Percentiles rank a stretch among this genome's conserved stretches.
These are phyloP conservation scores for Epichloe baconii DNA, from an alignment of 2,329 filamentous ascomycete species.

Conservation along the genomic window DNA sequence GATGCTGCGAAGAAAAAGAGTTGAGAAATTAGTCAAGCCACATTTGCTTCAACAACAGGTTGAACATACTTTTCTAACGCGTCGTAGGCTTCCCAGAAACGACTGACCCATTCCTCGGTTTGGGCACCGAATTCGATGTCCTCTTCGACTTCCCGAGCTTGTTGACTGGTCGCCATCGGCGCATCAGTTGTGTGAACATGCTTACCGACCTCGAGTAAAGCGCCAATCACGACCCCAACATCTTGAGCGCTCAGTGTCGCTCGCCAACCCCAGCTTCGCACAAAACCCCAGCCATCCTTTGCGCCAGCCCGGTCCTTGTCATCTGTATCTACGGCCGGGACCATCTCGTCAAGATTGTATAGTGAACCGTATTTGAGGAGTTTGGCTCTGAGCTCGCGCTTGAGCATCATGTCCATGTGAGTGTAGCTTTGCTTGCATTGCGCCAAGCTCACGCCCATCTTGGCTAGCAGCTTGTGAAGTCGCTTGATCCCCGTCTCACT, in stretches of 20 bases:
- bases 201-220: conserved; percentile 82
- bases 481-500: conserved; percentile 78
- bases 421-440: conserved; percentile 94
- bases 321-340: conserved; percentile 64
- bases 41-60: too few species aligned
- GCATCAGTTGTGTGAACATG: conserved; percentile 25
- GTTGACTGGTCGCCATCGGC: conserved; percentile 17
- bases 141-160: conserved; percentile 28
- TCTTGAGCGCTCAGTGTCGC: conserved; percentile 88
- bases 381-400: conserved; percentile 72
- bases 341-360: conserved; percentile 88
- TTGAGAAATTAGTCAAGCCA: too few species aligned
- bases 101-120: conserved; percentile 49
- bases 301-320: conserved; percentile 55
- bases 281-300: conserved; percentile 94
- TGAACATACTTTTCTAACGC: conserved; percentile 51
- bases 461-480: conserved; percentile 85
- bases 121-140: conserved; percentile 38
- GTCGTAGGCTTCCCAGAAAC: conserved; percentile 63
- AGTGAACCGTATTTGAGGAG: conserved; percentile 83
- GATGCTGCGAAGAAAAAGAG: conserved; percentile 36
- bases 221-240: conserved; percentile 83
- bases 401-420: conserved; percentile 97
- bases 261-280: conserved; percentile 94
- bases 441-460: conserved; percentile 90